phyloP scores from a whole-genome alignment of 2,329 filamentous ascomycete genomes.

The Nothopassalora personata region DNA sequence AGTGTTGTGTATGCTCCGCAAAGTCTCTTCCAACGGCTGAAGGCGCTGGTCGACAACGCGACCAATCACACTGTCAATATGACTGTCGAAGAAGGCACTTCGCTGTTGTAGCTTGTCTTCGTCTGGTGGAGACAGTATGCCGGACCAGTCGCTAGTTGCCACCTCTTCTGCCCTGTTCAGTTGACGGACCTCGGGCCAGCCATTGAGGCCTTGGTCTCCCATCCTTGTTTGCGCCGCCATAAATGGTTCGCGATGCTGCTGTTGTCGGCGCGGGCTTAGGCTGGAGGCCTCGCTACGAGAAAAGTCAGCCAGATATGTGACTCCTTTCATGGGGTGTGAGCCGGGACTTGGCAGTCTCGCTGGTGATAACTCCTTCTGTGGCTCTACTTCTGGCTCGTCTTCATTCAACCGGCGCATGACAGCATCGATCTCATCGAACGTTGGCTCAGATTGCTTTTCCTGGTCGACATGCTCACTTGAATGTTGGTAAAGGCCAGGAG shows the following conservation, averaged over 20 bases:
- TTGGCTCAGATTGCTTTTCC: constrained; percentile 34
- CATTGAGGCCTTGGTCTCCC: constrained; percentile 41
- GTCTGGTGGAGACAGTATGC: constrained; percentile 73
- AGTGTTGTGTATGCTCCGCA: constrained; percentile 62
- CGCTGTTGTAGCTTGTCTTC: constrained; percentile 77
- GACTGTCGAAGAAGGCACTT: constrained; percentile 83
- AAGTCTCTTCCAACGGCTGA: constrained; percentile 71
- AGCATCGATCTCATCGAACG: constrained; percentile 83
- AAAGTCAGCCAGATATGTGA: constrained; percentile 31
- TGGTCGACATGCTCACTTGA: constrained; percentile 16
- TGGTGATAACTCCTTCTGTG: constrained; percentile 8
- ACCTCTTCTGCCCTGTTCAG: constrained; percentile 60
- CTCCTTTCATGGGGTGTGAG: constrained; percentile 26
- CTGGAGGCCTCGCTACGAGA: constrained; percentile 65
- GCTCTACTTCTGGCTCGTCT: constrained; percentile 57
- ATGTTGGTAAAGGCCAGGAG: not conserved
- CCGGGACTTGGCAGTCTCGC: constrained; percentile 23
- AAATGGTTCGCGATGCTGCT: not conserved
- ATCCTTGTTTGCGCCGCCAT: constrained; percentile 29
- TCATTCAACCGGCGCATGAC: constrained; percentile 83
- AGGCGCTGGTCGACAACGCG: constrained; percentile 70
- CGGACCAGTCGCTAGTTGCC: constrained; percentile 86
- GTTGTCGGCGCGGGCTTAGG: constrained; percentile 52
- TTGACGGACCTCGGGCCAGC: constrained; percentile 47
- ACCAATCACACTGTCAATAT: constrained; percentile 81